Percentiles rank a stretch among this genome's conserved stretches.
These are phyloP conservation scores for Penicillium bovifimosum DNA, from an alignment of 495 filamentous ascomycete genomes.

Conservation along the genomic window DNA sequence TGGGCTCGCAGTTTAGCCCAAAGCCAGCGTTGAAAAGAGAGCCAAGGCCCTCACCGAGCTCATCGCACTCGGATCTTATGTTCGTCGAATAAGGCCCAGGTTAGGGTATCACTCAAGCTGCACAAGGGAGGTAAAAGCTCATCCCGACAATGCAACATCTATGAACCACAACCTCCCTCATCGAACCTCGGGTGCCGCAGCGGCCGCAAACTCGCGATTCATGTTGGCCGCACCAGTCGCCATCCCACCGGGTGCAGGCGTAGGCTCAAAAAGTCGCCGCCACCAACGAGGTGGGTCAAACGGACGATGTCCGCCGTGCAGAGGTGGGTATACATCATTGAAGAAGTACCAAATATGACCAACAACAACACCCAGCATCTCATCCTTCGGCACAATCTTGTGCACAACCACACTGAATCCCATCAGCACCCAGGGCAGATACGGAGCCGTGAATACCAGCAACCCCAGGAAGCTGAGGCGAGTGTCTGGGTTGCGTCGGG, in stretches of 20 bases:
- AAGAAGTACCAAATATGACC: constrained; percentile 99
- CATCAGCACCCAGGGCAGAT: constrained; percentile 95
- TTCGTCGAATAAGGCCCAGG: neutral
- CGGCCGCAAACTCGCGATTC: constrained; percentile 36
- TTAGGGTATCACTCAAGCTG: neutral
- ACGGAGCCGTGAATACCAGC: constrained; percentile 87
- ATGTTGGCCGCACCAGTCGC: constrained; percentile 27
- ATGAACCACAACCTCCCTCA: constrained; percentile 12
- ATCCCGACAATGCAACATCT: neutral
- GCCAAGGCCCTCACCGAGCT: neutral
- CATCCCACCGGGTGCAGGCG: constrained; percentile 18
- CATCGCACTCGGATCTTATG: neutral
- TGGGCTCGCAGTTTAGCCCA: too few relatives aligned
- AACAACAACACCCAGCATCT: constrained; percentile 87
- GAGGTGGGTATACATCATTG: constrained; percentile 87
- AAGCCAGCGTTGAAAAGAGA: neutral
- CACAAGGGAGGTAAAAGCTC: neutral
- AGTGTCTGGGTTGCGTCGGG: constrained; percentile 86
- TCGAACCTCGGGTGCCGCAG: constrained; percentile 36
- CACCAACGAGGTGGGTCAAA: constrained; percentile 91
- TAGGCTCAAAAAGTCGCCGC: constrained; percentile 72
- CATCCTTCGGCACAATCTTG: constrained; percentile 85
- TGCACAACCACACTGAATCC: constrained; percentile 81
- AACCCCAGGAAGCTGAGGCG: constrained; percentile 86
- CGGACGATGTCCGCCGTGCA: constrained; percentile 78